These are phyloP conservation scores for Kentomonas sorsogonicus DNA, from an alignment of 208 protist species.

Conservation along the genomic window DNA sequence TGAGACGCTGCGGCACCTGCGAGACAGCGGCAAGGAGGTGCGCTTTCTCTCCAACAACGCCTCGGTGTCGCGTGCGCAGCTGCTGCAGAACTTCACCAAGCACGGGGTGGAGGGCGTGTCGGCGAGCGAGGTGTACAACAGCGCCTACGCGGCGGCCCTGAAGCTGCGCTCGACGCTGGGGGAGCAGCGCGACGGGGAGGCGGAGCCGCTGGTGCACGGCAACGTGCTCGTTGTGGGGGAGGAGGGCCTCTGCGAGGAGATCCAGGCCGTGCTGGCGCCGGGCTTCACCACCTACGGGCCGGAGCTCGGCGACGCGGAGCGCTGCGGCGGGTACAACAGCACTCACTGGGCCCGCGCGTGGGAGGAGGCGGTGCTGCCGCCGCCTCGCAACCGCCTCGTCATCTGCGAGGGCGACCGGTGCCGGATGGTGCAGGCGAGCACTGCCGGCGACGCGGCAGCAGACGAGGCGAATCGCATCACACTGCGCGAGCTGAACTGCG, in stretches of 20 bases:
- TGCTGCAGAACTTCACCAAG: slow-evolving; percentile 24
- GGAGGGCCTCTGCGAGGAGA: slow-evolving; percentile 60
- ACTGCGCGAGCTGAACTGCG: slow-evolving; percentile 43
- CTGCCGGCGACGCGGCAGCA: not conserved
- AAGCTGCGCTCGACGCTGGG: slow-evolving; percentile 32
- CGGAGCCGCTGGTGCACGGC: slow-evolving; percentile 34
- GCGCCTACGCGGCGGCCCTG: slow-evolving; percentile 55
- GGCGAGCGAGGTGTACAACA: slow-evolving; percentile 56
- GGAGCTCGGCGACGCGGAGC: slow-evolving; percentile 51
- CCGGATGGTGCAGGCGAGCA: slow-evolving; percentile 17
- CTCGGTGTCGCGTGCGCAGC: slow-evolving; percentile 32
- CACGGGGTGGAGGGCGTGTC: slow-evolving; percentile 42
- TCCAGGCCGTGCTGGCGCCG: slow-evolving; percentile 45
- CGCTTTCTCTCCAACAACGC: slow-evolving; percentile 79
- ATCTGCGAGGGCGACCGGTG: slow-evolving; percentile 24
- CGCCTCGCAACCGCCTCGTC: slow-evolving; percentile 33
- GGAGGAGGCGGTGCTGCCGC: slow-evolving; percentile 27
- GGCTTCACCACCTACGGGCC: slow-evolving; percentile 69
- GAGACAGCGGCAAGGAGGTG: slow-evolving; percentile 30
- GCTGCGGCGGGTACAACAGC: slow-evolving; percentile 31
- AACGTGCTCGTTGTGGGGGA: slow-evolving; percentile 74
- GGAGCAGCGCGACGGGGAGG: not conserved
- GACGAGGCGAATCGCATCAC: slow-evolving; percentile 27
- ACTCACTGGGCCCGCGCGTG: slow-evolving; percentile 24
- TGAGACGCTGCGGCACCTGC: slow-evolving; percentile 51